These are phyloP conservation scores for Ceratobasidium sp. DNA, from an alignment of 1,284 basidiomycete genomes.

Conservation along the genomic window DNA sequence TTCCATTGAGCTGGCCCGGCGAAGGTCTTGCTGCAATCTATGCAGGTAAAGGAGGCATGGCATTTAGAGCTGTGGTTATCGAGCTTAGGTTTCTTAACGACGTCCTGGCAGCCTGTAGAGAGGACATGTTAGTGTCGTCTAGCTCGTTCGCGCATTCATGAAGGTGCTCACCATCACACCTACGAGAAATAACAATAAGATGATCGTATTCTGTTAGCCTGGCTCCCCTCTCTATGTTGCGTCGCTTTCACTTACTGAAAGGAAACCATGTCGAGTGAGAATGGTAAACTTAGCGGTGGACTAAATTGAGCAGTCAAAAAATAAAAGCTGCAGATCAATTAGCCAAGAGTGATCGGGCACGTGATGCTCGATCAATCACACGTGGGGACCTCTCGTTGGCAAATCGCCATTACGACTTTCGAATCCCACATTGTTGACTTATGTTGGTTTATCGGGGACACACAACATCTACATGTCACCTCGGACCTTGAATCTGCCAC, in stretches of 20 bases:
- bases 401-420: too few species aligned
- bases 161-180: slow-evolving; percentile 61
- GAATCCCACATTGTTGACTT: too few species aligned
- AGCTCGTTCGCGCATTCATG: not conserved
- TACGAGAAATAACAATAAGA: slow-evolving; percentile 46
- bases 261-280: slow-evolving; percentile 60
- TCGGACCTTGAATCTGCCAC: not conserved
- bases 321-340: slow-evolving; percentile 33
- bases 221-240: not conserved
- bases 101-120: slow-evolving; percentile 74
- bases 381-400: slow-evolving; percentile 48
- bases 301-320: slow-evolving; percentile 32
- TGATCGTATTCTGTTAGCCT: not conserved
- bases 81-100: slow-evolving; percentile 91
- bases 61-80: slow-evolving; percentile 69
- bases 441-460: not conserved
- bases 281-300: too few species aligned
- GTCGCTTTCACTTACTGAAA: slow-evolving; percentile 61
- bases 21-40: slow-evolving; percentile 88
- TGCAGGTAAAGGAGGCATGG: slow-evolving; percentile 78
- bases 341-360: slow-evolving; percentile 37
- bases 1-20: slow-evolving; percentile 79
- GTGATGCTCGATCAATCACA: slow-evolving; percentile 24
- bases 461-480: not conserved
- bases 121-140: slow-evolving; percentile 42